Percentiles rank a stretch among this genome's conserved stretches.
Conservation (phyloP, 1,139 yeast species). For the Magnusiomyces suaveolens region DNA sequence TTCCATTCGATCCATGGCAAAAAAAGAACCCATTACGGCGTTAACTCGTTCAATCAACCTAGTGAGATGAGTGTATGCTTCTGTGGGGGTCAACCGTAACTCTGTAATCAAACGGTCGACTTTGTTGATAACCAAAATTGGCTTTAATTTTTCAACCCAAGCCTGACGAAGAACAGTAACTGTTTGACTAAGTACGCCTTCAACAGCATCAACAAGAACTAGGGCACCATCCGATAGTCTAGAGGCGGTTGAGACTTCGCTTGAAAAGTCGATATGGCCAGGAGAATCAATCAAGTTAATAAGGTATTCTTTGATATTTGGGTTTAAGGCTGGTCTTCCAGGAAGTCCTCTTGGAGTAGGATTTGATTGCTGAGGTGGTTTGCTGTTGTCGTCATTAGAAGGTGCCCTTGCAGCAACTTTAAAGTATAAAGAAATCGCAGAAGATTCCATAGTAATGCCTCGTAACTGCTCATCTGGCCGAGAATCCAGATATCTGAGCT, state of each 20-base stretch:
- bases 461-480: constrained; percentile 92
- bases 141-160: constrained; percentile 87
- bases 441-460: constrained; percentile 96
- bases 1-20: constrained; percentile 87
- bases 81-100: constrained; percentile 69
- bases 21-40: constrained; percentile 88
- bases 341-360: constrained; percentile 12
- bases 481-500: constrained; percentile 83
- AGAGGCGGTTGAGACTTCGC: constrained; percentile 93
- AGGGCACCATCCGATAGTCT: constrained; percentile 95
- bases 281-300: constrained; percentile 95
- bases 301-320: constrained; percentile 59
- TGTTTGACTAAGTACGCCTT: constrained; percentile 96
- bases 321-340: constrained; percentile 8
- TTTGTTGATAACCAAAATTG: constrained; percentile 84
- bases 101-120: constrained; percentile 81
- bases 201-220: constrained; percentile 80
- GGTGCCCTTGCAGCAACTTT: constrained; percentile 24
- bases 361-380: background rate
- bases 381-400: constrained; percentile 4
- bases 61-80: constrained; percentile 73
- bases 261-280: constrained; percentile 94
- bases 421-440: constrained; percentile 85
- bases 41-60: constrained; percentile 86
- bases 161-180: constrained; percentile 91